These are phyloP conservation scores for Trichosanthes cucumerina DNA, from an alignment of 306 rosid genomes.

Conservation along the genomic window DNA sequence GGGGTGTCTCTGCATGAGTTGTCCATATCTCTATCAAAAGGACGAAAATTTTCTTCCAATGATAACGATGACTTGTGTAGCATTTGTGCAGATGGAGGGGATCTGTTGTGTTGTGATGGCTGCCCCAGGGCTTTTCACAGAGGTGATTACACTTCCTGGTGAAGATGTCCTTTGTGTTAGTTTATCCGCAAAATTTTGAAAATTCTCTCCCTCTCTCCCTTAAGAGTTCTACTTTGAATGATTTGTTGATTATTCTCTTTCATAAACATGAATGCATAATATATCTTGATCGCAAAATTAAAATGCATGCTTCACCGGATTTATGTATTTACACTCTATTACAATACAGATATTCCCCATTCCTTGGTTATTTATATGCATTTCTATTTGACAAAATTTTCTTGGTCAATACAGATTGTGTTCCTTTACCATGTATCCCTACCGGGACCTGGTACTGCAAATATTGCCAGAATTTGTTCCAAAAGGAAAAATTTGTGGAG, in stretches of 20 bases:
- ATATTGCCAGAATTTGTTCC: conserved; percentile 56
- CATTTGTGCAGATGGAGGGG: conserved; percentile 75
- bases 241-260: neutral
- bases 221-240: neutral
- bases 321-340: neutral
- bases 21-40: conserved; percentile 58
- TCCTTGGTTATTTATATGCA: neutral
- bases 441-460: conserved; percentile 83
- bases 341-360: neutral
- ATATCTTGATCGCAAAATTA: neutral
- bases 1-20: conserved; percentile 92
- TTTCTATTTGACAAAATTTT: neutral
- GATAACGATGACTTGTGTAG: conserved; percentile 79
- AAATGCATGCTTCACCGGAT: neutral
- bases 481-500: conserved; percentile 48
- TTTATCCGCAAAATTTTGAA: neutral
- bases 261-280: neutral
- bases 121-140: conserved; percentile 87
- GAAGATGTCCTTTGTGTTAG: neutral
- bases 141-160: conserved; percentile 31
- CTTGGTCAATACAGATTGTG: conserved; percentile 52
- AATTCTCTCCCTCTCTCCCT: neutral
- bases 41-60: conserved; percentile 36
- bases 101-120: conserved; percentile 80
- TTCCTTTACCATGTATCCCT: conserved; percentile 50